Conservation (phyloP, 2,329 filamentous ascomycete species). For the Claviceps purpurea region DNA sequence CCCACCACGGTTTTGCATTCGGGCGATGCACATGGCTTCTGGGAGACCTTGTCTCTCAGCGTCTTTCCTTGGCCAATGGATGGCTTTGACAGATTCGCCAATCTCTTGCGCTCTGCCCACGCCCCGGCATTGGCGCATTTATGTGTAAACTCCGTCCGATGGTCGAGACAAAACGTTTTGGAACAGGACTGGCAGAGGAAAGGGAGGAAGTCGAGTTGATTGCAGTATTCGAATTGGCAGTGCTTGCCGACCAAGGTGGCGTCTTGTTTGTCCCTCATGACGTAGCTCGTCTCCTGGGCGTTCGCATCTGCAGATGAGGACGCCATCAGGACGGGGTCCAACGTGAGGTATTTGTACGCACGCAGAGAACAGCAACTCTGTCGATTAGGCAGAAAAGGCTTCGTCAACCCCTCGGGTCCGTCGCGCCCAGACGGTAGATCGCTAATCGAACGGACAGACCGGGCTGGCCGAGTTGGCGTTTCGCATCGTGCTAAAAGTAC, state of each 20-base stretch:
- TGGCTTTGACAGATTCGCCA: slow-evolving; percentile 38
- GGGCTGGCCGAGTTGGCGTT: background rate
- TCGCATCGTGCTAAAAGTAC: background rate
- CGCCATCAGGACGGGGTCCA: slow-evolving; percentile 32
- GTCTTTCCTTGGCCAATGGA: slow-evolving; percentile 40
- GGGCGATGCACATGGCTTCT: slow-evolving; percentile 55
- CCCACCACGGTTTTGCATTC: slow-evolving; percentile 59
- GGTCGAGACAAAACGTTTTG: slow-evolving; percentile 81
- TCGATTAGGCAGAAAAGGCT: slow-evolving; percentile 4
- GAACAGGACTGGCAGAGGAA: slow-evolving; percentile 85
- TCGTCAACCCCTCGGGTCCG: slow-evolving; percentile 1
- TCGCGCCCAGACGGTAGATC: background rate
- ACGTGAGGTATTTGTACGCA: background rate
- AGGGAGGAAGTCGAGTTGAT: slow-evolving; percentile 90
- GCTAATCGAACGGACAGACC: slow-evolving; percentile 1
- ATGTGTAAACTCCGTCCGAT: slow-evolving; percentile 76
- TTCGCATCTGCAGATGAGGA: slow-evolving; percentile 29
- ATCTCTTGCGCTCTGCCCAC: slow-evolving; percentile 45
- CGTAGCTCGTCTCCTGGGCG: slow-evolving; percentile 43
- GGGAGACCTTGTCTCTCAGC: slow-evolving; percentile 39
- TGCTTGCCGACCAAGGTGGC: slow-evolving; percentile 77
- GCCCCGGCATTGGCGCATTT: slow-evolving; percentile 47
- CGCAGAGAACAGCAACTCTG: background rate
- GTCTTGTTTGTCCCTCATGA: slow-evolving; percentile 61
- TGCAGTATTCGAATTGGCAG: slow-evolving; percentile 84